A percentile compares a stretch with the other conserved stretches of the same genome.
These are phyloP conservation scores for Geotrichum phurueaensis DNA, from an alignment of 1,139 yeast genomes.

Conservation along the genomic window DNA sequence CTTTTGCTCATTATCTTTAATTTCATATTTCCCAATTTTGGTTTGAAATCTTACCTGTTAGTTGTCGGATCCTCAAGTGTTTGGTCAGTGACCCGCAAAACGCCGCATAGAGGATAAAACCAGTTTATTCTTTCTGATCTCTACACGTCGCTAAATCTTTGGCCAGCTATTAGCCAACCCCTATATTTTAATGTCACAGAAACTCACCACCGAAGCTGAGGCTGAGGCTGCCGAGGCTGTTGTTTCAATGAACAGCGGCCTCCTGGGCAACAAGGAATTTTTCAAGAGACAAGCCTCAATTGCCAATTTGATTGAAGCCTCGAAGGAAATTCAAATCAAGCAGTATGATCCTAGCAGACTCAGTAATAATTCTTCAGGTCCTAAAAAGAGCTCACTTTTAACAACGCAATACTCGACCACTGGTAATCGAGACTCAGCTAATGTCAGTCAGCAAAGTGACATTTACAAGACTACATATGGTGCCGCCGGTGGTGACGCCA, in stretches of 20 bases:
- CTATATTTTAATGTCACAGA: not conserved
- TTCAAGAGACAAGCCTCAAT: constrained; percentile 6
- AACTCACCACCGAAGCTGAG: constrained; percentile 14
- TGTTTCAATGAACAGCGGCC: constrained; percentile 16
- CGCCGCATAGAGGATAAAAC: not conserved
- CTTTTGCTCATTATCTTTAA: too few relatives aligned
- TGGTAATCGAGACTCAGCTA: not conserved
- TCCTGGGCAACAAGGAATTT: not conserved
- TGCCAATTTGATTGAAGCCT: constrained; percentile 17
- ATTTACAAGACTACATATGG: constrained; percentile 9
- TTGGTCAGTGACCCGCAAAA: not conserved
- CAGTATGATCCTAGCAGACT: not conserved
- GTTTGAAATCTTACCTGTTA: not conserved
- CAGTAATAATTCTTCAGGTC: not conserved
- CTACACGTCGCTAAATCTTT: not conserved
- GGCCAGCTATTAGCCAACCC: not conserved
- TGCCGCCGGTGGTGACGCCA: constrained; percentile 8
- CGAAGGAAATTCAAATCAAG: constrained; percentile 5
- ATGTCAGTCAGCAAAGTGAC: not conserved
- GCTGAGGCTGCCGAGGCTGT: constrained; percentile 20
- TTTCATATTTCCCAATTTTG: not conserved
- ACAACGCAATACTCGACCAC: not conserved
- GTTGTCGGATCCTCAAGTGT: not conserved
- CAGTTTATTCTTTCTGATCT: not conserved
- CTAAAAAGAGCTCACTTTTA: not conserved